These are phyloP conservation scores for Candida montana DNA, from an alignment of 805 yeast species.

Conservation along the genomic window DNA sequence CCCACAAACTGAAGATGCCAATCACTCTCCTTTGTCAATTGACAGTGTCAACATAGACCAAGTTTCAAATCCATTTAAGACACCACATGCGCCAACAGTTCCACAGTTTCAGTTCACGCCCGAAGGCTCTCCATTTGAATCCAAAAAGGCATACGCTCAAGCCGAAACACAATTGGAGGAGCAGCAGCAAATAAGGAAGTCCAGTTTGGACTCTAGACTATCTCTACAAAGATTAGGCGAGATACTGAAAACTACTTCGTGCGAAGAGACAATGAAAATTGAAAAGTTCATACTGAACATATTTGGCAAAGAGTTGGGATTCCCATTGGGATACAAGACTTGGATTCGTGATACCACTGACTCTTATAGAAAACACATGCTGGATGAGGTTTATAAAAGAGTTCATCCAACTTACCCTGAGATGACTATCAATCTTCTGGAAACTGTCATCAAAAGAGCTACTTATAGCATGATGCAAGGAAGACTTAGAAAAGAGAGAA, in stretches of 20 bases:
- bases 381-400: conserved; percentile 42
- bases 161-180: no score
- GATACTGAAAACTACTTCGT: conserved; percentile 42
- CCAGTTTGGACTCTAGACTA: conserved; percentile 44
- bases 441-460: conserved; percentile 74
- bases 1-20: not conserved
- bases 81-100: not conserved
- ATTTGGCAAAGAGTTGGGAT: conserved; percentile 54
- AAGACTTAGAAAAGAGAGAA: conserved; percentile 60
- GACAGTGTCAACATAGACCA: not conserved
- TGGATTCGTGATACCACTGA: conserved; percentile 79
- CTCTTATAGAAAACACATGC: conserved; percentile 41
- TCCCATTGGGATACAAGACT: conserved; percentile 70
- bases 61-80: not conserved
- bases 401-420: conserved; percentile 16
- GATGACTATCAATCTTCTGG: conserved; percentile 39
- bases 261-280: conserved; percentile 49
- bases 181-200: not conserved
- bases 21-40: not conserved
- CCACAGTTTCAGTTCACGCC: not conserved
- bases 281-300: conserved; percentile 49
- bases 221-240: conserved; percentile 52
- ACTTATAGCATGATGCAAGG: conserved; percentile 79
- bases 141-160: not conserved
- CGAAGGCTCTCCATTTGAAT: conserved; percentile 2